phyloP scores from a whole-genome alignment of 768 basidiomycete species.

The Termitomyces sp. region DNA sequence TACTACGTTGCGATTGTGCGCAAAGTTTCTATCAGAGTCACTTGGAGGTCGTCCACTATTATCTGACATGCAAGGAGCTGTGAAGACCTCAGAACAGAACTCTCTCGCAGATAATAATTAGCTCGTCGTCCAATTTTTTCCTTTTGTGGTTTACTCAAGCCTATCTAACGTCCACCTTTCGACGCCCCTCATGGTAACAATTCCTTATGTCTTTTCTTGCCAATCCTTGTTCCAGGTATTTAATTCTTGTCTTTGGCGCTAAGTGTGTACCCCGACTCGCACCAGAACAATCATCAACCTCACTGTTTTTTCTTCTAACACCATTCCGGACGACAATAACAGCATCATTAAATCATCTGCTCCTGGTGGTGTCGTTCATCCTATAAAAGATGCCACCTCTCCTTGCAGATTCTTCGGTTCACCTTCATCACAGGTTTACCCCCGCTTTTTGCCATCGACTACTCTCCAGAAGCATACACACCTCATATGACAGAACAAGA shows the following conservation, averaged over 20 bases:
- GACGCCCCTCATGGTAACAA: constrained; percentile 7
- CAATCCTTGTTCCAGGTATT: not conserved
- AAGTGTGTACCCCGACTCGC: not conserved
- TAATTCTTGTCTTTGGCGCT: not conserved
- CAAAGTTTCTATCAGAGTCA: not conserved
- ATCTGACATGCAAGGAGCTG: not conserved
- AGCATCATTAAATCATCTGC: not conserved
- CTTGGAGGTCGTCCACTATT: not conserved
- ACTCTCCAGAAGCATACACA: no score
- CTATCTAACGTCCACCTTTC: not conserved
- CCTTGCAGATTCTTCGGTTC: not conserved
- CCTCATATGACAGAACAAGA: constrained; percentile 31
- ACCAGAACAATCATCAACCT: not conserved
- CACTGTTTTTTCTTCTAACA: constrained; percentile 2
- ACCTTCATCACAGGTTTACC: not conserved
- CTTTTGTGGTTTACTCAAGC: constrained; percentile 1
- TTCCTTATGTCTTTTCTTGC: not conserved
- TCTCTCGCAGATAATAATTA: not conserved
- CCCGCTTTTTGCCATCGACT: not conserved
- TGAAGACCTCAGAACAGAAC: not conserved
- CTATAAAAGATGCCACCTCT: constrained; percentile 9
- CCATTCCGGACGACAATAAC: not conserved
- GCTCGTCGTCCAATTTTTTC: not conserved
- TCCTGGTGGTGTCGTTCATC: not conserved
- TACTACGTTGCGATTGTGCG: not conserved